These are phyloP conservation scores for Fragaria iinumae DNA, from an alignment of 306 rosid genomes.

Conservation along the genomic window DNA sequence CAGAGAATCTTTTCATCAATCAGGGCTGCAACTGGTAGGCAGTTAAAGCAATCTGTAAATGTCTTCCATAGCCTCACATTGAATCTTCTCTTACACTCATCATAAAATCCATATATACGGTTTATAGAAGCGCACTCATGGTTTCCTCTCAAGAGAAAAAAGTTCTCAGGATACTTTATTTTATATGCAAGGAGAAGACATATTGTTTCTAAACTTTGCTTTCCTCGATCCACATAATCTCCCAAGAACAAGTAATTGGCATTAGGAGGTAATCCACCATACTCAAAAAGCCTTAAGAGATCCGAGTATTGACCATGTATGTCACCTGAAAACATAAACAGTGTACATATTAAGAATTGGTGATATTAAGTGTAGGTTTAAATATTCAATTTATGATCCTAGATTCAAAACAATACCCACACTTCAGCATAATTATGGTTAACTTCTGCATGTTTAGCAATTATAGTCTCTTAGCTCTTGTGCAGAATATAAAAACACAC, in stretches of 20 bases:
- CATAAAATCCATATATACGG: slow-evolving; percentile 92
- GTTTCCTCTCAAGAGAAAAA: slow-evolving; percentile 91
- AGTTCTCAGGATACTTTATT: slow-evolving; percentile 81
- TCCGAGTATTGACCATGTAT: slow-evolving; percentile 95
- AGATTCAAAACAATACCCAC: neutral
- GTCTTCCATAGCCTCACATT: slow-evolving; percentile 82
- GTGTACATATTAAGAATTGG: neutral
- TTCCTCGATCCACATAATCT: slow-evolving; percentile 96
- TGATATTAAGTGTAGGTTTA: neutral
- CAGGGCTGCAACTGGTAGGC: slow-evolving; percentile 91
- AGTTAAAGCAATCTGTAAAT: slow-evolving; percentile 87
- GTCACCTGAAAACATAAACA: slow-evolving; percentile 63
- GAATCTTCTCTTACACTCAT: slow-evolving; percentile 97
- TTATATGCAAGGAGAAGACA: slow-evolving; percentile 94
- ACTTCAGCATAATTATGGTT: neutral
- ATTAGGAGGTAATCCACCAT: slow-evolving; percentile 91
- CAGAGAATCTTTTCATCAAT: slow-evolving; percentile 93
- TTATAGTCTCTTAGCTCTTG: neutral
- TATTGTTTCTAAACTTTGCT: slow-evolving; percentile 90
- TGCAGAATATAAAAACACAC: neutral
- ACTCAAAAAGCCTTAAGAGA: slow-evolving; percentile 91
- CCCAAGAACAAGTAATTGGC: slow-evolving; percentile 94
- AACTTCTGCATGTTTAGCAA: neutral
- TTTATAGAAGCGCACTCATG: slow-evolving; percentile 97
- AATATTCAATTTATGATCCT: neutral